A percentile compares a stretch with the other conserved stretches of the same genome.
Conservation (phyloP, 441 rosid species). For the Adansonia rubrostipa region DNA sequence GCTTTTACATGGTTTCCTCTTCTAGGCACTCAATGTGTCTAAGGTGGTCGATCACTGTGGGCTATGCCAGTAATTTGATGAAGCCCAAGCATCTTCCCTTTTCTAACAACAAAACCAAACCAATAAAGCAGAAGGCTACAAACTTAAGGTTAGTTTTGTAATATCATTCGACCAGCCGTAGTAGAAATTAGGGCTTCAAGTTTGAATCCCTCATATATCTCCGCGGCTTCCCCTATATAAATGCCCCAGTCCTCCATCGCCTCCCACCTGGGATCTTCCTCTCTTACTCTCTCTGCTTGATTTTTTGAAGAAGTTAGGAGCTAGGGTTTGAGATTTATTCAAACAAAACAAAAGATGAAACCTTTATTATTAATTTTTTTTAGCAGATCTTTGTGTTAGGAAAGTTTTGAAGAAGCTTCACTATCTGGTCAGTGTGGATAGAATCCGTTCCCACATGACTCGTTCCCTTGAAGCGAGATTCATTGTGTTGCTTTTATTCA, state of each 20-base stretch:
- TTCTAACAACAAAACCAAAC: no score
- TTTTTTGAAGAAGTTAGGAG: background rate
- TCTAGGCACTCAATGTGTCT: no score
- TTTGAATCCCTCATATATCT: no score
- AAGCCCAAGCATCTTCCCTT: no score
- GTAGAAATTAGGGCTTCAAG: no score
- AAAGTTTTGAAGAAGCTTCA: conserved; percentile 45
- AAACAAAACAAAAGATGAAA: background rate
- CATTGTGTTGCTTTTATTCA: conserved; percentile 46
- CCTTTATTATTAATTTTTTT: background rate
- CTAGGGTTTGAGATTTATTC: background rate
- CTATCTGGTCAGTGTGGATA: conserved; percentile 81
- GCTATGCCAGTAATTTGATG: no score
- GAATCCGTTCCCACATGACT: conserved; percentile 60
- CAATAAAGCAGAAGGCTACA: no score
- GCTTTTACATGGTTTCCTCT: no score
- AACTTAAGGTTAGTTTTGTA: no score
- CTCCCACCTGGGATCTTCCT: background rate
- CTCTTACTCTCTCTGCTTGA: background rate
- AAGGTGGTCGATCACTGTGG: no score
- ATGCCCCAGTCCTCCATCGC: background rate
- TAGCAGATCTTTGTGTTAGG: no score
- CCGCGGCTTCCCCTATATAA: background rate
- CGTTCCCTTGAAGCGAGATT: conserved; percentile 88
- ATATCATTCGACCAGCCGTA: no score